A percentile compares a stretch with the other conserved stretches of the same genome.
Evolutionary conservation across 1,284 basidiomycete species (phyloP).

Genomic region (Pseudozyma flocculosa): DNA sequence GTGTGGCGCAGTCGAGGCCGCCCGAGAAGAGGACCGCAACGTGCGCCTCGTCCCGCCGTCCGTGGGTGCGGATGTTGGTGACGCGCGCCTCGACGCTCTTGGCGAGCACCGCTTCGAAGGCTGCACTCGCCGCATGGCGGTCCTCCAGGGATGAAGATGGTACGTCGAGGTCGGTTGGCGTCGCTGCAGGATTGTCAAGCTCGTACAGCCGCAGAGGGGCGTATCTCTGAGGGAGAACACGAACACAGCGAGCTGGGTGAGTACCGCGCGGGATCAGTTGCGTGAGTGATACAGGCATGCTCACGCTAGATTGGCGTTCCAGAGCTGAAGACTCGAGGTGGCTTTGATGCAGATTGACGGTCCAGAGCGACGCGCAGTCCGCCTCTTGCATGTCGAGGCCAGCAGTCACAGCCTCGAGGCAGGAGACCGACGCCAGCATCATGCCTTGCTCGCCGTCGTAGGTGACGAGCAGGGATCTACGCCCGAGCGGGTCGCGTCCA

Average conservation of each 20-base stretch:
- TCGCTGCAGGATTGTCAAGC: background rate
- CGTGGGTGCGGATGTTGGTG: slow-evolving; percentile 57
- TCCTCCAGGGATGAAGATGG: slow-evolving; percentile 7
- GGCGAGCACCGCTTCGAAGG: slow-evolving; percentile 57
- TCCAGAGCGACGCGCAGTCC: slow-evolving; percentile 66
- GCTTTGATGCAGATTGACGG: slow-evolving; percentile 60
- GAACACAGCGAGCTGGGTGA: too few species aligned
- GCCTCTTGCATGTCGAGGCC: slow-evolving; percentile 67
- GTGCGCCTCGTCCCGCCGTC: slow-evolving; percentile 54
- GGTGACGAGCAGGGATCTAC: slow-evolving; percentile 80
- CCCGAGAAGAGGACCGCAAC: slow-evolving; percentile 91
- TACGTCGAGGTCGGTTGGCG: too few species aligned
- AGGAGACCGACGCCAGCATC: slow-evolving; percentile 69
- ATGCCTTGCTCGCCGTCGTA: slow-evolving; percentile 64
- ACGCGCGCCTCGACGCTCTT: slow-evolving; percentile 60
- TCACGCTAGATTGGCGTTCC: slow-evolving; percentile 6
- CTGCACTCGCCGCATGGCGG: slow-evolving; percentile 6
- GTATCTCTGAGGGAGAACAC: too few species aligned
- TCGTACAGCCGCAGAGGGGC: slow-evolving; percentile 14
- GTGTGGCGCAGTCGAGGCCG: slow-evolving; percentile 85
- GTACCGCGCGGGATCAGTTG: too few species aligned
- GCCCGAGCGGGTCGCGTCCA: slow-evolving; percentile 83
- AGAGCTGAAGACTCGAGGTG: slow-evolving; percentile 3
- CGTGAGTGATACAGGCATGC: too few species aligned
- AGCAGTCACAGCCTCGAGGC: slow-evolving; percentile 62